Evolutionary conservation across 176 grass and related monocot genomes (phyloP), one percentile per base, ranked within the genome.

Genomic region (Carex scoparia): DNA sequence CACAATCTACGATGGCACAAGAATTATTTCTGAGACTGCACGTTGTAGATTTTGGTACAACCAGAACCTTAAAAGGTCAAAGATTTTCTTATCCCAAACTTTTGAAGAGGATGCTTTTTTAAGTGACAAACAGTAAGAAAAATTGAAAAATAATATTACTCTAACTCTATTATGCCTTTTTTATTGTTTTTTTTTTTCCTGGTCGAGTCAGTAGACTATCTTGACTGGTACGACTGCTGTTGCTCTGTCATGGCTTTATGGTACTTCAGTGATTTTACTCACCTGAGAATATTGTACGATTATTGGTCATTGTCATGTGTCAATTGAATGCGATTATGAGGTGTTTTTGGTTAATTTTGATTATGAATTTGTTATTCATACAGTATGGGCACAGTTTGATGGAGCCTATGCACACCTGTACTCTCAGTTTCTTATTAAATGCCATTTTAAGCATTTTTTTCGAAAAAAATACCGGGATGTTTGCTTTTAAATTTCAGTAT

Each of bases 11-110:
- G 19, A 84, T 84, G 19, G 65, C 60, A 57, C n/a, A 46, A 60
- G n/a, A 79, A 84, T 79, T 84, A 84, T 84, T 84, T 66, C n/a
- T 83, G 74, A 80, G 69, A 54, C 81, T 84, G 23, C 81, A 55
- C 62, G 64, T 84, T 59, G 35, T 70, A 48, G 18, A 55, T 65
- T 83, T 80, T 62, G 23, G n/a, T 66, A 53, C 61, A 65, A 15
- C 61, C n/a, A 32, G 23, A 65, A 63, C 40, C 37, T 61, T 68
- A 83, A 65, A 68, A 67, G 60, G 80, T 82, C 31, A 82, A 65
- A 83, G 37, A 18, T 66, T 83, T 82, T 51, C 9, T 83, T 83
- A 63, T 83, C 14, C 61, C 2, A 49, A 68, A 55, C 48, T 48
- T 77, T 31, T 77, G 0, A 56, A 56, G 23, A 0, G 55, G 48